Base-by-base conservation (phyloP, 805 yeast species). In the Pichia kluyveri region DNA sequence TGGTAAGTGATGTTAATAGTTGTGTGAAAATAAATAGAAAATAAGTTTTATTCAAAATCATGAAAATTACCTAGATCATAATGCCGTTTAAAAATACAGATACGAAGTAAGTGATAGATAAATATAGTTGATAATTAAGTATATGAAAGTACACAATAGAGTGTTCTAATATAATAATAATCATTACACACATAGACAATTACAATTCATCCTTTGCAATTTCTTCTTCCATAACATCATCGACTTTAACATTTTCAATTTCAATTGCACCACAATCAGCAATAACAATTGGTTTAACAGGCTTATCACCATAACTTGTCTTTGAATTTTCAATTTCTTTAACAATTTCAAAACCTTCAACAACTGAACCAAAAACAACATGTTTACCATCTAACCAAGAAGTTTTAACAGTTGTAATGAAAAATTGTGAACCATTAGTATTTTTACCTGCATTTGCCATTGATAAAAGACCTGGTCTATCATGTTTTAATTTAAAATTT, bases 351-450 rank as follows among this genome's bases (percentile, higher is more conserved):
- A 80, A 74, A 43, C 98, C 98, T 49, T 83, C 89, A 17, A 88
- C 50, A 48, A 93, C 96, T 70, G 88, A 87, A 56, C 99, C 99
- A 61, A 93, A 93, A 40, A 93, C 99, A 62, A 93, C 99, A 68
- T 93, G 99, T 58, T 73, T 80, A 55, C 95, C 93, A 62, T 93
- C 88, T 62, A 93, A 79, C 98, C 99, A 93, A 44, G 83, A 71
- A 48, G 96, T 87, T 36, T 78, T 76, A 23, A 85, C 96, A 28
- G 97, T 90, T 61, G 96, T 89, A 70, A 93, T 84, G 76, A 90
- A 90, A 66, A 90, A 90, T 69, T 89, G 97, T 37, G 96, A 88
- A 19, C 96, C 96, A 65, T 89, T 89, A 68, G 90, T 83, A 69
- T 83, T 72, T 53, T 63, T 77, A 55, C 91, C 91, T 32, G 88